phyloP scores from a whole-genome alignment of 2,329 filamentous ascomycete species.

The Metarhizium anisopliae region DNA sequence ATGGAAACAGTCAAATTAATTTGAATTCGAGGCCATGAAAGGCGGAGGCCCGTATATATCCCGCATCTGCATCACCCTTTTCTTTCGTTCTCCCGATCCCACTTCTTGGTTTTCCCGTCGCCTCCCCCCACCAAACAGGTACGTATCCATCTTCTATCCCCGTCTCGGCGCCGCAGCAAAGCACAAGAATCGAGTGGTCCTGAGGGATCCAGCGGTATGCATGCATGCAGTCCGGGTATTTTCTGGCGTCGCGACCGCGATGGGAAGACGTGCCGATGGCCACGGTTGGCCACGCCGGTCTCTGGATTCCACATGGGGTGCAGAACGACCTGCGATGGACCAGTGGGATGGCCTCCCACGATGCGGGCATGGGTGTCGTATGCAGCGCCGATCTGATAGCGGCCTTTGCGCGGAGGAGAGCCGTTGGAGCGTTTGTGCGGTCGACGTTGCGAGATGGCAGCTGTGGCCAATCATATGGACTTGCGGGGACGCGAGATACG shows the following conservation, averaged over 20 bases:
- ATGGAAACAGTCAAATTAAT: background rate
- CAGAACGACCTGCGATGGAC: background rate
- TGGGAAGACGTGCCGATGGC: constrained; percentile 7
- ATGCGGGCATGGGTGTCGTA: background rate
- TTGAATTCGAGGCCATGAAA: background rate
- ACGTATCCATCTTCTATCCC: background rate
- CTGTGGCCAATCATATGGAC: background rate
- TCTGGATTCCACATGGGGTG: background rate
- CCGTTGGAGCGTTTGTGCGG: background rate
- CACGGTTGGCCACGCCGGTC: constrained; percentile 5
- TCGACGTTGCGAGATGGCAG: background rate
- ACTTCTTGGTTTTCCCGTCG: background rate
- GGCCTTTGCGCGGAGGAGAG: background rate
- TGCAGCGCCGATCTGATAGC: background rate
- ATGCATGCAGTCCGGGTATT: background rate
- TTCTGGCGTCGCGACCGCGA: constrained; percentile 11
- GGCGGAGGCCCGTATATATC: background rate
- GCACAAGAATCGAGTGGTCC: constrained; percentile 15
- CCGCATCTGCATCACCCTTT: background rate
- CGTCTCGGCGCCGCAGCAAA: background rate
- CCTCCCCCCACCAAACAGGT: background rate
- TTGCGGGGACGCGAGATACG: constrained; percentile 1
- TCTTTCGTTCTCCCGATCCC: background rate
- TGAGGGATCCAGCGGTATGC: background rate
- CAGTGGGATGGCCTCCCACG: constrained; percentile 1